Evolutionary conservation across 163 green algal species (phyloP).

Genomic region (Scenedesmus sp.): DNA sequence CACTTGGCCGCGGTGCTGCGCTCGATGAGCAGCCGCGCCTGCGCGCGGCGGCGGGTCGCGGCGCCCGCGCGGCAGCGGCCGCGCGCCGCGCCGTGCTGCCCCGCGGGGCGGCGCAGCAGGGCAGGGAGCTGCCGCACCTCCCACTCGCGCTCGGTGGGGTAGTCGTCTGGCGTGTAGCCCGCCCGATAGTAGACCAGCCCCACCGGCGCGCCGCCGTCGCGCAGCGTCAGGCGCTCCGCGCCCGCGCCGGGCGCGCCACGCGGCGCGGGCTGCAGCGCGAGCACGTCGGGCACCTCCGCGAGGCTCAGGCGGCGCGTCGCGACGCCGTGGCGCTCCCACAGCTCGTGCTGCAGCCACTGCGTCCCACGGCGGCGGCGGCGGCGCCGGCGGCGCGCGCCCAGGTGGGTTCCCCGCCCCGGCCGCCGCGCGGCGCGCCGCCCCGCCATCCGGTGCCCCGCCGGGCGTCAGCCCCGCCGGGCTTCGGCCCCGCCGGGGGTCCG

Average conservation of each 20-base stretch:
- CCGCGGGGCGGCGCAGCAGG: neutral
- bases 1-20: constrained; percentile 82
- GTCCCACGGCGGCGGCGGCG: too few species aligned
- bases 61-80: too few species aligned
- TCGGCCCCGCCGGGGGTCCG: constrained; percentile 54
- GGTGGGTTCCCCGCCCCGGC: too few species aligned
- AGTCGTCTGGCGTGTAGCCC: constrained; percentile 95
- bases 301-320: constrained; percentile 80
- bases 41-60: too few species aligned
- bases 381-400: too few species aligned
- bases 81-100: too few species aligned
- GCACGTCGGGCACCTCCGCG: constrained; percentile 66
- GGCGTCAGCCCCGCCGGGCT: too few species aligned
- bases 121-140: constrained; percentile 4
- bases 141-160: constrained; percentile 87
- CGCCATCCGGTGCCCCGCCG: too few species aligned
- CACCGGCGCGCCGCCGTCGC: neutral
- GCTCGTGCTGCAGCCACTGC: constrained; percentile 84
- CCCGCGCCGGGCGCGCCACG: neutral
- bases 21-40: constrained; percentile 83
- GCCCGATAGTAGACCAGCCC: constrained; percentile 58
- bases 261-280: constrained; percentile 41
- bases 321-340: constrained; percentile 86
- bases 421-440: too few species aligned
- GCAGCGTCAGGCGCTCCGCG: constrained; percentile 13